Evolutionary conservation across 2,329 filamentous ascomycete species (phyloP), one percentile per base, ranked within the genome.

Genomic region (Exophiala phaeomuriformis): DNA sequence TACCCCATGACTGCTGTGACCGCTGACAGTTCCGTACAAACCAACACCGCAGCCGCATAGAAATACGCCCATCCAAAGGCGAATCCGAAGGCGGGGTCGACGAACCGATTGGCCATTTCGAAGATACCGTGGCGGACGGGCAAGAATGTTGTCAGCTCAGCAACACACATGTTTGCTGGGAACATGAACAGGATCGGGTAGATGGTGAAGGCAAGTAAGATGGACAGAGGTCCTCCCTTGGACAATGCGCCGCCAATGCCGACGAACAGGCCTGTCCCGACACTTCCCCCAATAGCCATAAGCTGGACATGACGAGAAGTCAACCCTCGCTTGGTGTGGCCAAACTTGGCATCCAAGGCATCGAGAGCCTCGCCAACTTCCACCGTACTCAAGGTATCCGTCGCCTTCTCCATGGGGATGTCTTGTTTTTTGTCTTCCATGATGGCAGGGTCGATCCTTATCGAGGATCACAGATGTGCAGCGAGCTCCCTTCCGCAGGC

Each of bases 21-120:
- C 2, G 72, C 72, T 1, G 69, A 67, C 42, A 73, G 72, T 60
- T 76, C 73, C 10, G 72, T 73, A 12, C 72, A 73, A 5, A 75
- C 70, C 3, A 74, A 58, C 52, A 75, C 67, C 6, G 68, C 71
- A 51, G 69, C 67, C 31, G 68, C 68, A 41, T 73, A 68, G 59
- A 74, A 74, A 59, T 72, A 75, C 39, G 72, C 71, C 72, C 72
- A 75, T 1, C 70, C 71, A 6, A 68, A 67, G 0, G 71, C 69
- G 61, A 70, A 72, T n/a, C 71, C 72, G 5, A 74, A 64, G 6
- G 68, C 69, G 60, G 70, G 66, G 57, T 71, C 68, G n/a, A 71
- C 53, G 58, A 69, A 71, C 9, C 68, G 63, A n/a, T 64, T 62
- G 7, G 67, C 64, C 52, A 71, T 68, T 55, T 68, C 67, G 51